Percentiles rank a stretch among this genome's conserved stretches.
phyloP scores from a whole-genome alignment of 331 rosid genomes.

The Spiraea crenata region DNA sequence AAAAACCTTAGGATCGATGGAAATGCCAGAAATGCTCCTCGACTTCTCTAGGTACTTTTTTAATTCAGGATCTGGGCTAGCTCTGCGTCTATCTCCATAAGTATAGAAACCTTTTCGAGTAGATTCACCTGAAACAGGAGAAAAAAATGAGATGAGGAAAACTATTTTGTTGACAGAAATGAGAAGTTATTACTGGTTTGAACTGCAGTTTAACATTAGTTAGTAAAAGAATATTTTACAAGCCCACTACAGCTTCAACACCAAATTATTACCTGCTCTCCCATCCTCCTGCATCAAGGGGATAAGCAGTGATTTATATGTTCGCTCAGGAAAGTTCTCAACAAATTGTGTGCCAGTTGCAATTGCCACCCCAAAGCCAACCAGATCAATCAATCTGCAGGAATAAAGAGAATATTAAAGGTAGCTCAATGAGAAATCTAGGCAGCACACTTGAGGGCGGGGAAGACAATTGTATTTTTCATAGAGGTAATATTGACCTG shows the following conservation, averaged over 20 bases:
- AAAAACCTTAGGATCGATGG: slow-evolving; percentile 72
- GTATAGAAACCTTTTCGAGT: slow-evolving; percentile 78
- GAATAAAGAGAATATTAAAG: not conserved
- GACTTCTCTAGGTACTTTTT: slow-evolving; percentile 79
- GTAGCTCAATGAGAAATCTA: slow-evolving; percentile 8
- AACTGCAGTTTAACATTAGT: slow-evolving; percentile 21
- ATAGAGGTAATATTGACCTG: slow-evolving; percentile 47
- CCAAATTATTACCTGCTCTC: slow-evolving; percentile 58
- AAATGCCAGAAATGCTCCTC: slow-evolving; percentile 62
- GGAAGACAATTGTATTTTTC: not conserved
- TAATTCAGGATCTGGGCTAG: slow-evolving; percentile 80
- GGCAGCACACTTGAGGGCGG: not conserved
- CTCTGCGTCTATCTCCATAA: slow-evolving; percentile 68
- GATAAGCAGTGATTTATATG: slow-evolving; percentile 75
- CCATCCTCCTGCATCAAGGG: slow-evolving; percentile 87
- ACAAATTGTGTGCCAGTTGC: slow-evolving; percentile 71
- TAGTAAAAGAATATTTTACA: not conserved
- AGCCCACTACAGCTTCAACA: not conserved
- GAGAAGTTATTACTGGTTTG: slow-evolving; percentile 7
- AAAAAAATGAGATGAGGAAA: slow-evolving; percentile 2
- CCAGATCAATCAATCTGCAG: slow-evolving; percentile 81
- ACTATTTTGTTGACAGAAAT: not conserved
- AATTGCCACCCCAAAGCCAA: slow-evolving; percentile 85
- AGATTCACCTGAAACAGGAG: slow-evolving; percentile 61
- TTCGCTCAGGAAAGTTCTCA: slow-evolving; percentile 70